Base-by-base conservation (phyloP, 2,329 filamentous ascomycete genomes). In the Fusarium proliferatum region DNA sequence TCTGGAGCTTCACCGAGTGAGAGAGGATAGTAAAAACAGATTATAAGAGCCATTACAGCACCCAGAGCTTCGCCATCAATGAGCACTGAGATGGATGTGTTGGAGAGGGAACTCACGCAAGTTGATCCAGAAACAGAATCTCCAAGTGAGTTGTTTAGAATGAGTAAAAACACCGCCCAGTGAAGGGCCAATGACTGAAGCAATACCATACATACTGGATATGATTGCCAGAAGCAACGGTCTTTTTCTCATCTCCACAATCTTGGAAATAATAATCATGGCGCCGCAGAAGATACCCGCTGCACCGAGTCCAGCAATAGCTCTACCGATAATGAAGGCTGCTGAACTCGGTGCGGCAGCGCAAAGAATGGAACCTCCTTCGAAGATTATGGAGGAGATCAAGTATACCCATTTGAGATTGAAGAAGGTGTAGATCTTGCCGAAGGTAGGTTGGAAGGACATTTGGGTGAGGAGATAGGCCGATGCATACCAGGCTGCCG, bases 311-410 rank as follows among this genome's bases (percentile, higher is more conserved):
- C 83, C 84, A 7, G 83, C 77, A 2, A 85, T 51, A 1, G 81
- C 81, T 23, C 84, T 78, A 0, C 84, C 84, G 0, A 78, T 69
- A n/a, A 85, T 84, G 5, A 85, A 80, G 6, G 79, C 79, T 9
- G 73, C 71, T 3, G 80, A 82, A n/a, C 71, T 80, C 2, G 80
- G 79, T 2, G 79, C 77, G 1, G 71, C 73, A 2, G 78, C 78
- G 1, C 77, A 80, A 3, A 81, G 61, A 8, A 81, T 58, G 7
- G 75, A 79, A 0, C 78, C 80, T 2, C 61, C 55, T 45, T 80
- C 77, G 17, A 81, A 81, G 6, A 80, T 46, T 3, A 63, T 56
- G 0, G 80, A 69, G 3, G 75, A 69, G 1, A 56, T 43, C 9
- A 81, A 53, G 41, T 77, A 82, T 1, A 79, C 61, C 71, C 77